Conservation (phyloP, 2,329 filamentous ascomycete genomes). For the Purpureocillium lavendulum region DNA sequence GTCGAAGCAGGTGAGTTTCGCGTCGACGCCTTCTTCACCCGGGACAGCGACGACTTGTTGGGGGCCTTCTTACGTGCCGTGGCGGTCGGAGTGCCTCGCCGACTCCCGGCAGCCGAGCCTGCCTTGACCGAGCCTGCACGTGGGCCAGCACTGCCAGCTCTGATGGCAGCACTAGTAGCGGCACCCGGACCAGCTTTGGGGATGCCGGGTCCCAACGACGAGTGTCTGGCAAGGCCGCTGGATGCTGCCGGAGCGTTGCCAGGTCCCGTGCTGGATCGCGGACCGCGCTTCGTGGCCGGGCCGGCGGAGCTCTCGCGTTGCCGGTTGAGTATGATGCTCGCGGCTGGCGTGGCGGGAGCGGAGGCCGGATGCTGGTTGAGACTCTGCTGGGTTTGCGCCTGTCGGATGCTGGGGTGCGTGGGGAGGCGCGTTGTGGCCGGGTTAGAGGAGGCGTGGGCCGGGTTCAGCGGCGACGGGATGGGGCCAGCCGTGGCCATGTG, state of each 20-base stretch:
- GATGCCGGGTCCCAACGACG: conserved; percentile 54
- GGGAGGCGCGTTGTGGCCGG: conserved; percentile 33
- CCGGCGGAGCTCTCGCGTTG: conserved; percentile 53
- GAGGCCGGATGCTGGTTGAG: conserved; percentile 36
- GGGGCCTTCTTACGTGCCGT: conserved; percentile 38
- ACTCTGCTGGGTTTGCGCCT: conserved; percentile 37
- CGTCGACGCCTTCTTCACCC: conserved; percentile 49
- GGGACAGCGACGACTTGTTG: conserved; percentile 53
- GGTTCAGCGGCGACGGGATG: conserved; percentile 15
- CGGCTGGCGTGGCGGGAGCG: conserved; percentile 52
- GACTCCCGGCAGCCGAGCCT: conserved; percentile 25
- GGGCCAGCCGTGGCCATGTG: conserved; percentile 18
- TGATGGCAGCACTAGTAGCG: conserved; percentile 23
- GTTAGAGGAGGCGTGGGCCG: conserved; percentile 24
- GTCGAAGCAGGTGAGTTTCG: conserved; percentile 56
- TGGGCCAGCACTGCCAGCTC: conserved; percentile 54
- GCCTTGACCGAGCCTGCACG: conserved; percentile 40
- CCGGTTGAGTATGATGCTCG: conserved; percentile 49
- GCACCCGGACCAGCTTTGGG: conserved; percentile 35
- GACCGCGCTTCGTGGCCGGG: conserved; percentile 46
- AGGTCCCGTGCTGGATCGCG: conserved; percentile 37
- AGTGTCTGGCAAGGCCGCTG: conserved; percentile 52
- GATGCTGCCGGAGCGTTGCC: conserved; percentile 41
- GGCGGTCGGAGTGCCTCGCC: conserved; percentile 40
- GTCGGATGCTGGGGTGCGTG: conserved; percentile 38